These are phyloP conservation scores for Cubamyces sp. DNA, from an alignment of 768 basidiomycete species.

Conservation along the genomic window DNA sequence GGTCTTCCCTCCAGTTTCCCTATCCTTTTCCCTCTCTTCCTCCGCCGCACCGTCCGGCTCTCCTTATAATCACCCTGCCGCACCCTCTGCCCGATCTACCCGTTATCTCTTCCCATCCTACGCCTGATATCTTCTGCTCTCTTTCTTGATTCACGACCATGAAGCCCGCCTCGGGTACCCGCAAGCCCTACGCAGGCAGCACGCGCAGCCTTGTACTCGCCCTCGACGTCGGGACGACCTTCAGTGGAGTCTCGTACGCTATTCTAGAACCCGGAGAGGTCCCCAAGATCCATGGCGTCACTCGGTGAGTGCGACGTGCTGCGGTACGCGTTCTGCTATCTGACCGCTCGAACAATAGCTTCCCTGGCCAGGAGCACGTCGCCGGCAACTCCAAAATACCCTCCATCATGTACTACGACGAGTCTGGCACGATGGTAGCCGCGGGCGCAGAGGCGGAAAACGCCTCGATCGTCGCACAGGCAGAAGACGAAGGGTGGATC, in stretches of 20 bases:
- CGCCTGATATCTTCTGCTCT: conserved; percentile 4
- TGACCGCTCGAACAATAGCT: conserved; percentile 45
- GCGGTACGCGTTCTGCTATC: neutral
- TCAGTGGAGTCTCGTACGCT: conserved; percentile 83
- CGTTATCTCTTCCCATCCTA: conserved; percentile 19
- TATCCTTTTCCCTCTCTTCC: conserved; percentile 18
- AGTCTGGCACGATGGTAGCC: conserved; percentile 63
- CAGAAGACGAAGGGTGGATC: conserved; percentile 79
- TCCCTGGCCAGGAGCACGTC: conserved; percentile 85
- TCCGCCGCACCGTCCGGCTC: conserved; percentile 10
- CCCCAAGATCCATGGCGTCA: conserved; percentile 81
- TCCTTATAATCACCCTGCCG: conserved; percentile 20
- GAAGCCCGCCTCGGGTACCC: conserved; percentile 62
- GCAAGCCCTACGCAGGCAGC: conserved; percentile 73
- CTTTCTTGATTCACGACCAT: conserved; percentile 34
- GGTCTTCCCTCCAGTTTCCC: conserved; percentile 4
- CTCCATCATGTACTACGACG: conserved; percentile 75
- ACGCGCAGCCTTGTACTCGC: conserved; percentile 73
- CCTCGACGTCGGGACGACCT: conserved; percentile 83
- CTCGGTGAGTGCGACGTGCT: conserved; percentile 51
- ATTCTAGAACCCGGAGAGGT: conserved; percentile 82
- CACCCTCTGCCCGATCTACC: conserved; percentile 15
- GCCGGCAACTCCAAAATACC: conserved; percentile 86
- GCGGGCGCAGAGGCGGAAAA: conserved; percentile 81
- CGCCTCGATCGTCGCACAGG: conserved; percentile 57